A percentile compares a stretch with the other conserved stretches of the same genome.
Evolutionary conservation across 2,329 filamentous ascomycete species (phyloP).

Genomic region (Colletotrichum theobromicola): DNA sequence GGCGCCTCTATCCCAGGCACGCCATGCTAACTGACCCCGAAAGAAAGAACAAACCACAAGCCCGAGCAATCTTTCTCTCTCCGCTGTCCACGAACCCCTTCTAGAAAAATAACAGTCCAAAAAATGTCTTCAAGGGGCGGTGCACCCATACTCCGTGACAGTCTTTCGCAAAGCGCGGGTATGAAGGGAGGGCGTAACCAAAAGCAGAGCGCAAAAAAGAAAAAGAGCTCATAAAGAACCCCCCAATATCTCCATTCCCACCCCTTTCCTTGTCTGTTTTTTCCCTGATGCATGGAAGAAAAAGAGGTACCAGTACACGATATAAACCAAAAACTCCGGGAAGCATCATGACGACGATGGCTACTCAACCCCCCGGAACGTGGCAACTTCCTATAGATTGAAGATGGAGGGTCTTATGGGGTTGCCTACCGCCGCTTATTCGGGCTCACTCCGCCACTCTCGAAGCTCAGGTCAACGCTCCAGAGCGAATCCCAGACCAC

Average conservation of each 20-base stretch:
- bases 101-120: background rate
- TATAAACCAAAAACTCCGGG: background rate
- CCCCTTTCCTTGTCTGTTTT: background rate
- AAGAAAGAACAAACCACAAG: background rate
- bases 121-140: background rate
- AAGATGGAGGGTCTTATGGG: background rate
- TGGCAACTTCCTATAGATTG: background rate
- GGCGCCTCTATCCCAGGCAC: background rate
- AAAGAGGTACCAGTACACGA: background rate
- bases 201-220: background rate
- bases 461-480: constrained; percentile 64
- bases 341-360: background rate
- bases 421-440: background rate
- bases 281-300: background rate
- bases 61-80: background rate
- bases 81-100: background rate
- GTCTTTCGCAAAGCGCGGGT: background rate
- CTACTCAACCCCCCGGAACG: background rate
- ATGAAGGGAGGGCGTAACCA: background rate
- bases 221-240: background rate
- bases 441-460: constrained; percentile 31
- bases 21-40: background rate
- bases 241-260: background rate
- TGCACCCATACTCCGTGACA: background rate
- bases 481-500: constrained; percentile 68